Evolutionary conservation across 805 yeast genomes (phyloP), one percentile per base, ranked within the genome.

Genomic region (Diddensiella transvaalensis): DNA sequence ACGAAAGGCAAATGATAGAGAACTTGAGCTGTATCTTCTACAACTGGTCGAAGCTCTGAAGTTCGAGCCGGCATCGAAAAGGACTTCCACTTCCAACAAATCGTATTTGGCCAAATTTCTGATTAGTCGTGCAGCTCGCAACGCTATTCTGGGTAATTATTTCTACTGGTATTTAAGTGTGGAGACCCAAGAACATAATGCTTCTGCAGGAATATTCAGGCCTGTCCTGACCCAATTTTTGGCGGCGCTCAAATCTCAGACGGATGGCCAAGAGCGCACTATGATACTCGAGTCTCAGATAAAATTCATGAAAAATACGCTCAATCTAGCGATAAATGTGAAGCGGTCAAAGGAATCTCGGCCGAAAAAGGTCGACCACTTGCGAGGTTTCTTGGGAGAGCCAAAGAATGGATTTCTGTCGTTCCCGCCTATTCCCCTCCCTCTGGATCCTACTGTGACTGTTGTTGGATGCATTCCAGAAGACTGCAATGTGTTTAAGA

Each of bases 141-240:
- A 84, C 60, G 76, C 77, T 18, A 71, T 77, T 17, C 70, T 95
- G 36, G 93, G 96, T 0, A 89, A 83, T 60, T 87, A 78, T 60
- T 80, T 95, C 52, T 90, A 87, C 64, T 93, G 99, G 98, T 87
- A 84, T 61, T 76, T 93, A 44, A 83, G 82, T 54, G 96, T 95
- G 1, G 97, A 91, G 60, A 78, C 84, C 24, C 87, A 84, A 58
- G 96, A 87, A 49, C 77, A 75, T 32, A 61, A 65, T 37, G 76
- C 40, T 2, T 39, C 75, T 2, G 62, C 64, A 22, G 61, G 65
- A 29, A 68, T 72, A 21, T 80, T 67, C 57, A 67, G 64, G 50
- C 77, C 74, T 15, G 73, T 80, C 4, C 54, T 77, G 37, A 69
- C 72, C 4, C 75, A 76, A 38, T 80, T 75, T 53, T 55, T 72